A percentile compares a stretch with the other conserved stretches of the same genome.
Conservation (phyloP, 805 yeast genomes). For the Lachancea waltii region DNA sequence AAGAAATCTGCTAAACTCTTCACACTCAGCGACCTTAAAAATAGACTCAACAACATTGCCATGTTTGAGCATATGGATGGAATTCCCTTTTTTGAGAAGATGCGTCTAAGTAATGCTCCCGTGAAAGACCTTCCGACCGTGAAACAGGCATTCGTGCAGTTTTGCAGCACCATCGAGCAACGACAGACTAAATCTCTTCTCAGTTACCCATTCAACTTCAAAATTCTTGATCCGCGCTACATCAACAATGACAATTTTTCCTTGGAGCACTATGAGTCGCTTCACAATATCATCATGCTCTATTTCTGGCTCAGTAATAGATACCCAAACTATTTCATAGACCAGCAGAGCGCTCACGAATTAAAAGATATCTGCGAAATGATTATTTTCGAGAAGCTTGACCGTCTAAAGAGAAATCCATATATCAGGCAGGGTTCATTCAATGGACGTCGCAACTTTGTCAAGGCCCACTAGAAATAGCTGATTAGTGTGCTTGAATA, state of each 20-base stretch:
- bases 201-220: constrained; percentile 39
- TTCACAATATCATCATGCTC: constrained; percentile 60
- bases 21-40: constrained; percentile 24
- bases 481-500: no score
- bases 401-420: constrained; percentile 28
- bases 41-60: constrained; percentile 36
- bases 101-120: constrained; percentile 58
- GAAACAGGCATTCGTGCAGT: constrained; percentile 39
- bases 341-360: constrained; percentile 65
- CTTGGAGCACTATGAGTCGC: constrained; percentile 43
- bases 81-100: constrained; percentile 50
- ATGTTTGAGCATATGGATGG: constrained; percentile 39
- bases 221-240: constrained; percentile 21
- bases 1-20: constrained; percentile 19
- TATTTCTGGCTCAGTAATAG: constrained; percentile 85
- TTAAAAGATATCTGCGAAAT: constrained; percentile 62
- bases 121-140: constrained; percentile 37
- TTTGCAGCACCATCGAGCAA: constrained; percentile 49
- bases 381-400: constrained; percentile 36
- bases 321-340: constrained; percentile 76
- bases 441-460: neutral
- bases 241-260: constrained; percentile 21
- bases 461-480: no score
- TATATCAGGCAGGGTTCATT: constrained; percentile 13
- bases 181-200: constrained; percentile 50